Percentiles rank a stretch among this genome's conserved stretches.
phyloP scores from a whole-genome alignment of 768 basidiomycete genomes.

The Rhizopogon rudus region DNA sequence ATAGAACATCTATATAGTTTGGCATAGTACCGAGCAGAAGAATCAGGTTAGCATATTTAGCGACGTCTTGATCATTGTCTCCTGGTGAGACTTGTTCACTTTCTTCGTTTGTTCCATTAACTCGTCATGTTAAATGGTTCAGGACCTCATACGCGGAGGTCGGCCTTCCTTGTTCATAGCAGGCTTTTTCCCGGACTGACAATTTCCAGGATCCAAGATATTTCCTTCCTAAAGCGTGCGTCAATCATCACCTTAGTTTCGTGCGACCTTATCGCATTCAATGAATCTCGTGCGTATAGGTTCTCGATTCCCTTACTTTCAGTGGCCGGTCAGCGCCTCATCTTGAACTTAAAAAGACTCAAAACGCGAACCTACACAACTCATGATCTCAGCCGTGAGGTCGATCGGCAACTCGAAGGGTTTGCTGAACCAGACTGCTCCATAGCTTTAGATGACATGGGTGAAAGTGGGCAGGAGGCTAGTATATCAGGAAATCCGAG shows the following conservation, averaged over 20 bases:
- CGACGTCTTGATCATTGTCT: not conserved
- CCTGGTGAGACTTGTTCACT: conserved; percentile 3
- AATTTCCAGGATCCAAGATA: not conserved
- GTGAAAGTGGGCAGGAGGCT: not conserved
- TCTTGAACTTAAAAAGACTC: conserved; percentile 14
- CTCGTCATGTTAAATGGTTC: not conserved
- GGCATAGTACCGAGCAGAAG: not conserved
- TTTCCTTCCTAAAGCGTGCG: not conserved
- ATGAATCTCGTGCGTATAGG: not conserved
- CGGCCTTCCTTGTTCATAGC: not conserved
- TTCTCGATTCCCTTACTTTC: conserved; percentile 12
- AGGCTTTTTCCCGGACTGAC: too few relatives aligned
- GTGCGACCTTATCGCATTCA: not conserved
- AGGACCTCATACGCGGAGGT: conserved; percentile 2
- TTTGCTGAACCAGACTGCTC: not conserved
- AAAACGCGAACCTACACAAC: conserved; percentile 1
- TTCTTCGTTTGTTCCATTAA: not conserved
- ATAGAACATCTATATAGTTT: too few relatives aligned
- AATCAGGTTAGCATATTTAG: conserved; percentile 3
- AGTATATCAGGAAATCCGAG: too few relatives aligned
- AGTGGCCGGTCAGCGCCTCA: conserved; percentile 18
- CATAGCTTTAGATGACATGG: too few relatives aligned
- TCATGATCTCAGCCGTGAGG: conserved; percentile 12
- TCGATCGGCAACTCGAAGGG: conserved; percentile 10
- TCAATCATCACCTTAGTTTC: not conserved